Conservation (phyloP, 2,329 filamentous ascomycete species). For the Domatiomyces catenatus region DNA sequence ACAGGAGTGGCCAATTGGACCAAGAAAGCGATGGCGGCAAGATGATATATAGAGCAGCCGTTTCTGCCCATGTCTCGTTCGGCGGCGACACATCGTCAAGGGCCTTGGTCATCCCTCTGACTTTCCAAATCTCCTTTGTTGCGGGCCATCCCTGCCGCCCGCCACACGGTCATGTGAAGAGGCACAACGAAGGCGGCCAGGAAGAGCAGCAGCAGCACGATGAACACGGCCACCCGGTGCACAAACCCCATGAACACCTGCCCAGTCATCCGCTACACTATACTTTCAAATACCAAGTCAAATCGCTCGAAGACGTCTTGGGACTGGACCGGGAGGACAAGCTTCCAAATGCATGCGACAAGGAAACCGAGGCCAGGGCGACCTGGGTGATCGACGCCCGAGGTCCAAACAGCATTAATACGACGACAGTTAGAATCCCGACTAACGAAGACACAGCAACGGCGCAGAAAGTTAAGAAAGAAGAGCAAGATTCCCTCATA, state of each 20-base stretch:
- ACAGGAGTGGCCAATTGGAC: constrained; percentile 4
- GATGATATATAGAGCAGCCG: constrained; percentile 5
- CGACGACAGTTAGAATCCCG: background rate
- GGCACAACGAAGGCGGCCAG: constrained; percentile 7
- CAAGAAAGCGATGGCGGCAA: background rate
- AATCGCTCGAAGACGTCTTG: constrained; percentile 9
- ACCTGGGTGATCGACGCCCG: constrained; percentile 14
- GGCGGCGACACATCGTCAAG: constrained; percentile 17
- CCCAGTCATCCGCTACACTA: constrained; percentile 15
- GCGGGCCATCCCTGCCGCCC: constrained; percentile 39
- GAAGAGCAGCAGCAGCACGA: constrained; percentile 2
- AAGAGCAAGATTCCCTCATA: background rate
- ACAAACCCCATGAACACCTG: constrained; percentile 11
- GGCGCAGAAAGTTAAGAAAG: constrained; percentile 9
- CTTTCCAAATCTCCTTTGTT: constrained; percentile 28
- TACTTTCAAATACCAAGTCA: constrained; percentile 11
- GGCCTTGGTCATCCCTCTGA: constrained; percentile 16
- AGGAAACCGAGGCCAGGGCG: background rate
- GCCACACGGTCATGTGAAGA: constrained; percentile 22
- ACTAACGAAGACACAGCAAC: background rate
- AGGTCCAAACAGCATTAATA: background rate
- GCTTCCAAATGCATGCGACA: constrained; percentile 6
- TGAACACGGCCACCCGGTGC: constrained; percentile 4
- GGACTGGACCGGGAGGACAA: background rate
- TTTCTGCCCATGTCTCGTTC: constrained; percentile 13